These are phyloP conservation scores for Raffaelea deltoideospora DNA, from an alignment of 2,329 filamentous ascomycete species.

Conservation along the genomic window DNA sequence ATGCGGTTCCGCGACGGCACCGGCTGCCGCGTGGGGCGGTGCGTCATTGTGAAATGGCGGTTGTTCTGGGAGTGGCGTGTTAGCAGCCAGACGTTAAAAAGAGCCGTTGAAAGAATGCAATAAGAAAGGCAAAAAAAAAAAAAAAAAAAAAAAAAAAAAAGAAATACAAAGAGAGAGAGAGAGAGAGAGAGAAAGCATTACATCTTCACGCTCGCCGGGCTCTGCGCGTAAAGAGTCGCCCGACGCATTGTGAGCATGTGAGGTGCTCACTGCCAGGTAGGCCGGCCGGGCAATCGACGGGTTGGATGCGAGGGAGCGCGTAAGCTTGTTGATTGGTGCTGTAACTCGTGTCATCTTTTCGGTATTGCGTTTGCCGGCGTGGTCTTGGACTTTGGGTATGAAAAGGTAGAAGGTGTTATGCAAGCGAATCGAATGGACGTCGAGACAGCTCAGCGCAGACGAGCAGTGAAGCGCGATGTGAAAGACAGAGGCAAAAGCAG, in stretches of 20 bases:
- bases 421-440: too few species aligned
- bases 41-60: slow-evolving; percentile 29
- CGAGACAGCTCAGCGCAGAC: too few species aligned
- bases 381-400: too few species aligned
- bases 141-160: too few species aligned
- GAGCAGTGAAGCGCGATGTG: too few species aligned
- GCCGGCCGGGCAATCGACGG: slow-evolving; percentile 19
- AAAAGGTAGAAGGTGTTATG: too few species aligned
- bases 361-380: too few species aligned
- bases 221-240: slow-evolving; percentile 29
- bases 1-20: slow-evolving; percentile 24
- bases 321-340: slow-evolving; percentile 31
- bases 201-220: slow-evolving; percentile 25
- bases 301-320: slow-evolving; percentile 29
- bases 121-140: too few species aligned
- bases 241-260: slow-evolving; percentile 20
- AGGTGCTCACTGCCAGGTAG: slow-evolving; percentile 12
- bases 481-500: too few species aligned
- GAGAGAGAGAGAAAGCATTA: slow-evolving; percentile 20
- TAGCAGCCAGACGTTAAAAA: neutral
- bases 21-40: slow-evolving; percentile 31
- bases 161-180: too few species aligned
- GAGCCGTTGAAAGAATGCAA: neutral
- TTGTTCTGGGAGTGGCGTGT: slow-evolving; percentile 6
- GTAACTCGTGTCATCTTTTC: slow-evolving; percentile 38